Conservation (phyloP, 2,329 filamentous ascomycete genomes). For the Penicillium sp. region DNA sequence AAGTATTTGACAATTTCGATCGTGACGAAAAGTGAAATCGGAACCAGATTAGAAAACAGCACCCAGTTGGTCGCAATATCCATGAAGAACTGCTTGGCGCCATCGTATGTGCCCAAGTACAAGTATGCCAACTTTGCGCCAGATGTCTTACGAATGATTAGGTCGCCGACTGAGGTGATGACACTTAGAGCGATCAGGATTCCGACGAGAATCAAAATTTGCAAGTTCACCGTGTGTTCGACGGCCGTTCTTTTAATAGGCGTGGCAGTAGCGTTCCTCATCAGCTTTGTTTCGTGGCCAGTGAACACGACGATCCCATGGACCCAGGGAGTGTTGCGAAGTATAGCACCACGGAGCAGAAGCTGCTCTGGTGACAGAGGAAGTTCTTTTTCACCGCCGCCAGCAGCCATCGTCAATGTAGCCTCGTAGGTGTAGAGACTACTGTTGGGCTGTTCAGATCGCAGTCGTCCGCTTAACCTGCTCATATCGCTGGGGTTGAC, state of each 20-base stretch:
- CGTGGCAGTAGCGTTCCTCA: constrained; percentile 95
- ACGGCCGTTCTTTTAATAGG: constrained; percentile 98
- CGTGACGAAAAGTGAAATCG: constrained; percentile 96
- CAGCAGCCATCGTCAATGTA: constrained; percentile 83
- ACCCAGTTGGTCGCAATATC: constrained; percentile 99
- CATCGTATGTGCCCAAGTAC: constrained; percentile 59
- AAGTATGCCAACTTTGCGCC: constrained; percentile 68
- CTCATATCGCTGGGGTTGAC: constrained; percentile 85
- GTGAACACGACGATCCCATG: constrained; percentile 96
- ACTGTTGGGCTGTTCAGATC: constrained; percentile 96
- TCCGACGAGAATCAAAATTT: constrained; percentile 83
- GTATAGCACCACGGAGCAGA: constrained; percentile 83
- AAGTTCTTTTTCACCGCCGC: constrained; percentile 89
- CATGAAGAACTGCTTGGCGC: constrained; percentile 79
- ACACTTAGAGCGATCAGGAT: constrained; percentile 82
- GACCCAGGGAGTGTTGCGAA: constrained; percentile 95
- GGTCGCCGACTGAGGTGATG: constrained; percentile 85
- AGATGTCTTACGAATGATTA: constrained; percentile 68
- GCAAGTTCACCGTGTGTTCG: constrained; percentile 86
- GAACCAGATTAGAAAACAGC: constrained; percentile 90
- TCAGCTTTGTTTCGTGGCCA: constrained; percentile 96
- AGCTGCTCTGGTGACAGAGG: constrained; percentile 88
- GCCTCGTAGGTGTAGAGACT: constrained; percentile 98
- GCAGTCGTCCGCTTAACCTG: constrained; percentile 76
- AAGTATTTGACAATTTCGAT: constrained; percentile 98